Conservation (phyloP, 2,329 filamentous ascomycete genomes). For the Stagonosporopsis tanaceti region DNA sequence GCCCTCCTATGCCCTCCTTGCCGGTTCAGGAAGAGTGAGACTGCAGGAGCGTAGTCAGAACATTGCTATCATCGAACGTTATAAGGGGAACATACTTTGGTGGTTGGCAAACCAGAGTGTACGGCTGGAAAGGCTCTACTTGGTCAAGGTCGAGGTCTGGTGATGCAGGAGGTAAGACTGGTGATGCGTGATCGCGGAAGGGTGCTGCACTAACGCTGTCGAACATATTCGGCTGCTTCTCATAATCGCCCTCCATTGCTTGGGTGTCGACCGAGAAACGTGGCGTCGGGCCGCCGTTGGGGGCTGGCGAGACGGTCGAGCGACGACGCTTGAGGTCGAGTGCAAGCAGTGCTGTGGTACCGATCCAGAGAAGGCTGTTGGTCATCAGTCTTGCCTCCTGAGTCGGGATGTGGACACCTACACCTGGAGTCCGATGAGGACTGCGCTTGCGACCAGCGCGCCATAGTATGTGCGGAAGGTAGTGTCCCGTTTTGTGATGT, state of each 20-base stretch:
- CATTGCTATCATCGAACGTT: background rate
- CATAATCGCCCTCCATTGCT: slow-evolving; percentile 4
- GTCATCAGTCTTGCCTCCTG: background rate
- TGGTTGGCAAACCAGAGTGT: background rate
- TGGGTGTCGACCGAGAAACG: slow-evolving; percentile 12
- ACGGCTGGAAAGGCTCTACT: slow-evolving; percentile 7
- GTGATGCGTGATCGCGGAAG: slow-evolving; percentile 10
- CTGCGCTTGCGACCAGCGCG: slow-evolving; percentile 33
- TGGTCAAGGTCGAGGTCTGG: slow-evolving; percentile 14
- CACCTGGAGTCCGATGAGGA: slow-evolving; percentile 39
- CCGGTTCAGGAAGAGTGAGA: slow-evolving; percentile 2
- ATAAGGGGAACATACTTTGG: slow-evolving; percentile 6
- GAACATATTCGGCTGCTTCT: slow-evolving; percentile 16
- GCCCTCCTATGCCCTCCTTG: background rate
- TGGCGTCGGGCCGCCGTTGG: background rate
- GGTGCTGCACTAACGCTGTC: slow-evolving; percentile 17
- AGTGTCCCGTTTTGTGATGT: slow-evolving; percentile 22
- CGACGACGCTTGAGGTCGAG: slow-evolving; percentile 16
- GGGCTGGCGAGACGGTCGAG: slow-evolving; percentile 6
- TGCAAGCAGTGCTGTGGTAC: slow-evolving; percentile 13
- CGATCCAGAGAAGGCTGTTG: slow-evolving; percentile 17
- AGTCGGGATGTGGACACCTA: slow-evolving; percentile 23
- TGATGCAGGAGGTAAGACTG: slow-evolving; percentile 20
- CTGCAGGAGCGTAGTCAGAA: slow-evolving; percentile 2
- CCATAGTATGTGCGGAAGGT: slow-evolving; percentile 32